Evolutionary conservation across 2,329 filamentous ascomycete genomes (phyloP), one percentile per base, ranked within the genome.

Genomic region (Cladosporium sp.): DNA sequence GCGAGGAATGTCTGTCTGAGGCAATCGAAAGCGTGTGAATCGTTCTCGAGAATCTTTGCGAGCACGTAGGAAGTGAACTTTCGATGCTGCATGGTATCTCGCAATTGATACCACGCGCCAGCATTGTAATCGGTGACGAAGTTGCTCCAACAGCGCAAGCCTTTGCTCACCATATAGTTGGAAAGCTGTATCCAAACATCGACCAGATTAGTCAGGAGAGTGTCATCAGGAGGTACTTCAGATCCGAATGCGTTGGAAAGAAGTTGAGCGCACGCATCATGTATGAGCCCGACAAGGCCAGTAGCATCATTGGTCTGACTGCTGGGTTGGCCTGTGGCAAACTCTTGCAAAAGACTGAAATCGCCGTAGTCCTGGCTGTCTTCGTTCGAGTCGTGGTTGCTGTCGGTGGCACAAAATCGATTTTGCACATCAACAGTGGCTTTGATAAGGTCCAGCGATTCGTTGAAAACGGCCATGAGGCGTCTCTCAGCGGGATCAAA

Each of bases 341-440:
- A 43, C 9, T 72, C 72, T 48, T 77, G 72, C 29, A 80, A 64
- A 22, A 69, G 66, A 20, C 74, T 61, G 27, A 75, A 59, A 52
- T 81, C 79, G 25, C 80, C 80, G 58, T 81, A 84, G 40, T 84
- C 80, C 60, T 84, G 82, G 55, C 80, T 84, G 47, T 84, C 82
- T 46, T 83, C 80, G 49, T 72, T 77, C 11, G 46, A 55, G 16
- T 56, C 47, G 36, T 71, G 67, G 4, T 57, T 57, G 20, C 43
- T n/a, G 12, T 22, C 7, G 22, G 2, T 4, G 11, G 29, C 13
- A 4, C 30, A 13, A 42, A 49, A 38, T 53, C 56, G 51, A 53
- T 49, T 38, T 46, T 56, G 53, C 55, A 55, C 38, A 7, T 58
- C 53, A 1, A 65, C 49, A 58, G 76, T 77, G 29, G 67, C 61